These are phyloP conservation scores for Cercospora sp. DNA, from an alignment of 2,329 filamentous ascomycete genomes.

Conservation along the genomic window DNA sequence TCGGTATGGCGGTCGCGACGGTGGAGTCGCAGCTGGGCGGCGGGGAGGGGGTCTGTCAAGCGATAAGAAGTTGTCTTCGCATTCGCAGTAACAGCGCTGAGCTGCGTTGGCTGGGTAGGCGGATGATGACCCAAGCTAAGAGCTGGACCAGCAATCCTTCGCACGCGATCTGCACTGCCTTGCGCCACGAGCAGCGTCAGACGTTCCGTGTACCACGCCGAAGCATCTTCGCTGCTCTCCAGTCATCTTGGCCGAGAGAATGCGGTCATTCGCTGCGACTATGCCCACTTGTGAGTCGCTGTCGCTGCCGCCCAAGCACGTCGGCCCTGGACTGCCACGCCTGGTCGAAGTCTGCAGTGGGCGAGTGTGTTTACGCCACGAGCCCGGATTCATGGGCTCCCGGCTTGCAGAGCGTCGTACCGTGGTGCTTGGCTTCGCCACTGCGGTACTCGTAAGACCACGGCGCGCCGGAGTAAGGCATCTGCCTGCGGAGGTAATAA, in stretches of 20 bases:
- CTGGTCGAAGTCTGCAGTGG: not conserved
- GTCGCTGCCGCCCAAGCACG: not conserved
- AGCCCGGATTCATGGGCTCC: not conserved
- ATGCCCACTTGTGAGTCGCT: not conserved
- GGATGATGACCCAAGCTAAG: slow-evolving; percentile 5
- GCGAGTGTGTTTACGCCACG: not conserved
- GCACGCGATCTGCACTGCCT: slow-evolving; percentile 3
- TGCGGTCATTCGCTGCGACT: not conserved
- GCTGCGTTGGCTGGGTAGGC: not conserved
- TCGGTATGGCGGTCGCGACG: slow-evolving; percentile 1
- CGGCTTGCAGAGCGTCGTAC: not conserved
- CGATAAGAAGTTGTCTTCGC: not conserved
- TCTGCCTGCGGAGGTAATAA: not conserved
- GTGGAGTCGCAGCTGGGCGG: not conserved
- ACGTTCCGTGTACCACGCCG: not conserved
- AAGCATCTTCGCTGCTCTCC: not conserved
- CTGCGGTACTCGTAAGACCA: not conserved
- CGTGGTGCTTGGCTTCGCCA: slow-evolving; percentile 3
- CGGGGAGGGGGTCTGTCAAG: not conserved
- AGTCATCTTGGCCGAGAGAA: not conserved
- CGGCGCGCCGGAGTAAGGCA: not conserved
- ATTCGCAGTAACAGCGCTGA: not conserved
- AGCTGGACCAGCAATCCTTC: slow-evolving; percentile 9
- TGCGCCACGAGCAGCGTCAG: slow-evolving; percentile 7
- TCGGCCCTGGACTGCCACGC: not conserved